A percentile compares a stretch with the other conserved stretches of the same genome.
Conservation (phyloP, 2,329 filamentous ascomycete genomes). For the Arachnopeziza araneosa region DNA sequence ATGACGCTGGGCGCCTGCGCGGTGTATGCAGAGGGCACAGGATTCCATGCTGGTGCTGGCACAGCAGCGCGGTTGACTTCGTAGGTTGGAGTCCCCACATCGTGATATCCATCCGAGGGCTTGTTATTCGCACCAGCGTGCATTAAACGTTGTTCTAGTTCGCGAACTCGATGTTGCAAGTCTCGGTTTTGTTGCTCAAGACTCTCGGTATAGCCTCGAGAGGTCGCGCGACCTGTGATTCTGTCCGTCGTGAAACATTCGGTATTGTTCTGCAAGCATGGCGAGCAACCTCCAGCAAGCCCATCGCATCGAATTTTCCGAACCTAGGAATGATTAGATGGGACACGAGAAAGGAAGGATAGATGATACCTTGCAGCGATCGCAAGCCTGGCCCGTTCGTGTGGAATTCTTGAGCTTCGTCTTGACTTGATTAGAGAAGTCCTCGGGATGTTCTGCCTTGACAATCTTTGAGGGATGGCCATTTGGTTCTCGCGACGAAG, state of each 20-base stretch:
- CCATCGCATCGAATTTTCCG: slow-evolving; percentile 87
- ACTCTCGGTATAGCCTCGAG: slow-evolving; percentile 71
- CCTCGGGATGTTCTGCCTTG: slow-evolving; percentile 27
- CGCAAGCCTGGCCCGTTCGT: slow-evolving; percentile 78
- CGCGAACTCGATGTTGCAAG: slow-evolving; percentile 60
- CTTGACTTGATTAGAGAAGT: slow-evolving; percentile 39
- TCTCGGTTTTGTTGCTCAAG: slow-evolving; percentile 67
- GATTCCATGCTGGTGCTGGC: slow-evolving; percentile 15
- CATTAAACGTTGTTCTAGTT: slow-evolving; percentile 61
- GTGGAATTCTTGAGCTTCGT: slow-evolving; percentile 49
- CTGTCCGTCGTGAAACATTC: slow-evolving; percentile 80
- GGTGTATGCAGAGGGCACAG: slow-evolving; percentile 8
- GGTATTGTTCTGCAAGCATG: slow-evolving; percentile 69
- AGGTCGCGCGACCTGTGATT: slow-evolving; percentile 74
- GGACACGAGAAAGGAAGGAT: background rate
- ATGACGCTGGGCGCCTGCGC: slow-evolving; percentile 1
- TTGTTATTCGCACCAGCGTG: slow-evolving; percentile 56
- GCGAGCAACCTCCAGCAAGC: slow-evolving; percentile 72
- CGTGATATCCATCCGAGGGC: slow-evolving; percentile 33
- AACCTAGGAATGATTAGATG: slow-evolving; percentile 43
- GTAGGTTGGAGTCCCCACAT: slow-evolving; percentile 10
- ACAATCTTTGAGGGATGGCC: slow-evolving; percentile 20
- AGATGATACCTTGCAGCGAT: slow-evolving; percentile 68
- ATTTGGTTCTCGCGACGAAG: slow-evolving; percentile 17
- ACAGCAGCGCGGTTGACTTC: slow-evolving; percentile 13